Evolutionary conservation across 208 protist species (phyloP).

Genomic region (Trypanosoma cruzi): DNA sequence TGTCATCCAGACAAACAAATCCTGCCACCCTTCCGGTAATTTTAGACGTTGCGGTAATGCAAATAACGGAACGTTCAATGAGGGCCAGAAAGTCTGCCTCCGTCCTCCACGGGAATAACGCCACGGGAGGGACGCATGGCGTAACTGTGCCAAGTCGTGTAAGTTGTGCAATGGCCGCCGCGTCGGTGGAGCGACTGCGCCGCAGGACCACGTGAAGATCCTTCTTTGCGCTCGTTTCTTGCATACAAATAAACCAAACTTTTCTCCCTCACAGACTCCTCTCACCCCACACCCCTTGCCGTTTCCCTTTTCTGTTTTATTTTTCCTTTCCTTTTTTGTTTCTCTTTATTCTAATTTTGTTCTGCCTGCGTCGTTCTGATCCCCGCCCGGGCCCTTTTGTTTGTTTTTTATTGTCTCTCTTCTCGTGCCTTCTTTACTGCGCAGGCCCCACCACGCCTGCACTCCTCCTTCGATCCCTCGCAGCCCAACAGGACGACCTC

Average conservation of each 20-base stretch:
- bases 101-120: constrained; percentile 39
- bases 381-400: too few relatives aligned
- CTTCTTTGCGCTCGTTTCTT: not conserved
- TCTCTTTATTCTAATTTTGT: constrained; percentile 3
- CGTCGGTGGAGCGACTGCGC: constrained; percentile 50
- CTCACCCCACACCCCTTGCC: not conserved
- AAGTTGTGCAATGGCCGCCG: constrained; percentile 33
- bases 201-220: constrained; percentile 51
- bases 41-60: constrained; percentile 59
- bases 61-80: constrained; percentile 71
- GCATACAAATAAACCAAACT: too few relatives aligned
- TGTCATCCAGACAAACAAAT: constrained; percentile 57
- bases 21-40: constrained; percentile 22
- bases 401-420: not conserved
- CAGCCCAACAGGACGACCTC: not conserved
- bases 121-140: constrained; percentile 38
- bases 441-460: not conserved
- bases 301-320: not conserved
- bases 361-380: too few relatives aligned
- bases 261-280: not conserved
- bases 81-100: constrained; percentile 43
- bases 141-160: constrained; percentile 38
- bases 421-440: not conserved
- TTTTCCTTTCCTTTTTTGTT: constrained; percentile 6
- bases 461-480: not conserved